A percentile compares a stretch with the other conserved stretches of the same genome.
Conservation (phyloP, 1,284 basidiomycete species). For the Volvariella surrecta region DNA sequence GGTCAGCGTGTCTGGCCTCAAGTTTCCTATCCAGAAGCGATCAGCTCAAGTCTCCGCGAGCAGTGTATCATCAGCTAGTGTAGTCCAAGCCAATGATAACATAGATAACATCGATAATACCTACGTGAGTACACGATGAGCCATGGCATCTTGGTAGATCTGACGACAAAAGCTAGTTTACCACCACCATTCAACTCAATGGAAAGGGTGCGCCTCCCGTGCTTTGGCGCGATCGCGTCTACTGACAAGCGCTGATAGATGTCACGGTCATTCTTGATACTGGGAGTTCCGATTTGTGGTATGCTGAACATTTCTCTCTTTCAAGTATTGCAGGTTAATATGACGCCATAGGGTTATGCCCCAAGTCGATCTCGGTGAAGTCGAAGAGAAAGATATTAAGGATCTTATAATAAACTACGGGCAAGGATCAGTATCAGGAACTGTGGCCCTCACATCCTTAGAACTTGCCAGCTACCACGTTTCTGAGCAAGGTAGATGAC, state of each 20-base stretch:
- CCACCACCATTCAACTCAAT: constrained; percentile 20
- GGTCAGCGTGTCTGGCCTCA: neutral
- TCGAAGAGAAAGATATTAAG: constrained; percentile 20
- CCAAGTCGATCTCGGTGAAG: constrained; percentile 17
- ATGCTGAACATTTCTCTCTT: neutral
- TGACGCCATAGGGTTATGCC: constrained; percentile 19
- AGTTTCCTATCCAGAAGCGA: neutral
- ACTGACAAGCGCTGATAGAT: constrained; percentile 8
- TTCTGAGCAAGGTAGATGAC: constrained; percentile 15
- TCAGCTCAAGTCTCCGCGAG: neutral
- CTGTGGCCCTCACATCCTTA: constrained; percentile 21
- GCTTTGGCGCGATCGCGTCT: neutral
- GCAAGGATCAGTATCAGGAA: constrained; percentile 20
- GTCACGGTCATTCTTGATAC: constrained; percentile 22
- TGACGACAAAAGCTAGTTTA: constrained; percentile 13
- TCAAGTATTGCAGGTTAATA: neutral
- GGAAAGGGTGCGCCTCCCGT: constrained; percentile 11
- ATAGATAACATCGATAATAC: constrained; percentile 11
- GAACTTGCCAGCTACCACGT: constrained; percentile 20
- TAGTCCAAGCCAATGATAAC: neutral
- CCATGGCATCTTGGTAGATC: neutral
- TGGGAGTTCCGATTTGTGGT: constrained; percentile 25
- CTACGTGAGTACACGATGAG: constrained; percentile 9
- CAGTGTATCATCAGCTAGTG: neutral
- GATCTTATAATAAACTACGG: constrained; percentile 17